Evolutionary conservation across 768 basidiomycete species (phyloP), one percentile per base, ranked within the genome.

Genomic region (Phlebiopsis gigantea): DNA sequence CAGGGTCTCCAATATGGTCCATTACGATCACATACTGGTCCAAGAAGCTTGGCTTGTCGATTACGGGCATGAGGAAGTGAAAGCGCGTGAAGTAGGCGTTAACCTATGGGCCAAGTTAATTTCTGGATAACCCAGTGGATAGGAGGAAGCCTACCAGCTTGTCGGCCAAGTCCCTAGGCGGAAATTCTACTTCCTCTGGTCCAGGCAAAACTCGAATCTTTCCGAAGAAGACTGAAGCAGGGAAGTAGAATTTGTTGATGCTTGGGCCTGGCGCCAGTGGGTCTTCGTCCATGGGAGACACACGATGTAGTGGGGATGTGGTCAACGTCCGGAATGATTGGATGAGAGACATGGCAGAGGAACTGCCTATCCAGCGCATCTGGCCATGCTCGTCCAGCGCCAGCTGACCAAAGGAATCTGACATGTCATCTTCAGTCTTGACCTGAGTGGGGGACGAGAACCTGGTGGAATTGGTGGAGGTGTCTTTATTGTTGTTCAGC

Each of bases 351-450:
- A 93, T 92, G 21, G 90, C 90, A 15, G 90, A 93, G 4, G 92
- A 93, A 52, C 90, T 88, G 42, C 91, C 91, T 63, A 93, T 93
- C 91, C 91, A 93, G 57, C 90, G 83, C 80, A 90, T 84, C 70
- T 92, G 90, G 29, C 91, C 91, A 62, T 92, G 87, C 67, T 93
- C 92, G 64, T 93, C 91, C 41, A 93, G 77, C 25, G 92, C 90
- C 52, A 93, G 80, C 68, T 93, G 90, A 19, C 90, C 92, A 66
- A 93, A 87, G 15, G 88, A 85, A 68, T 93, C 90, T 66, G 82
- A 84, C 63, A 93, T 79, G 72, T 91, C 90, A 62, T 90, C 88
- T 65, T 84, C 83, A 31, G 77, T 69, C 66, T 82, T 84, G 59
- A 83, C 73, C 24, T 79, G 75, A 28, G 22, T 55, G 21, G 45